Conservation (phyloP, 306 rosid genomes). For the Prunus mume region DNA sequence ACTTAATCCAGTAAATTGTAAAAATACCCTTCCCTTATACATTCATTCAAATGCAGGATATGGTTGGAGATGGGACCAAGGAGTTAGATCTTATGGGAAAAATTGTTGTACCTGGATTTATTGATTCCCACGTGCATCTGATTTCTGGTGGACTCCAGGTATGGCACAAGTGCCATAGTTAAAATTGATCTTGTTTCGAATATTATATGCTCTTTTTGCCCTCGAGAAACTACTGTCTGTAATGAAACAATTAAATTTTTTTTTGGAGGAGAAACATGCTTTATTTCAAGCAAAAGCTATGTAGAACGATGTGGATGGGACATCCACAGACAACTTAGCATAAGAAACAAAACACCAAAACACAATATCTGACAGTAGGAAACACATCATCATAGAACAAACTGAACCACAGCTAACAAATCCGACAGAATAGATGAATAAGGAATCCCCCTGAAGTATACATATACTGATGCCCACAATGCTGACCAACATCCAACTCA, state of each 20-base stretch:
- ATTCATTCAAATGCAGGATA: slow-evolving; percentile 42
- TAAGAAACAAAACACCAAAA: too few species aligned
- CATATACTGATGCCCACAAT: too few species aligned
- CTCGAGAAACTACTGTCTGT: neutral
- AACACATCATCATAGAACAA: too few species aligned
- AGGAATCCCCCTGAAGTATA: too few species aligned
- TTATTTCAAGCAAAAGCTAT: neutral
- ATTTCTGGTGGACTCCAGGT: slow-evolving; percentile 78
- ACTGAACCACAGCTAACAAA: too few species aligned
- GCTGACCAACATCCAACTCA: too few species aligned
- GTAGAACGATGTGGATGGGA: neutral
- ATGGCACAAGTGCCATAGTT: slow-evolving; percentile 7
- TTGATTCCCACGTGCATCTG: slow-evolving; percentile 82
- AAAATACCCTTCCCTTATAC: neutral
- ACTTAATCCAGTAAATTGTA: neutral
- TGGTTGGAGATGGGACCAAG: slow-evolving; percentile 60
- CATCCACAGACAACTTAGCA: neutral
- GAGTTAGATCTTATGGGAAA: slow-evolving; percentile 69
- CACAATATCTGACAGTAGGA: too few species aligned
- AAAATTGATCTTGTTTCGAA: neutral
- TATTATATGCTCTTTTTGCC: neutral
- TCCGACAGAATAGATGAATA: too few species aligned
- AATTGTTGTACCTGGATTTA: slow-evolving; percentile 81
- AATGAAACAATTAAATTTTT: neutral
- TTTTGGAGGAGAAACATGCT: neutral